Percentiles rank a stretch among this genome's conserved stretches.
Evolutionary conservation across 2,329 filamentous ascomycete species (phyloP).

Genomic region (Cercospora sp.): DNA sequence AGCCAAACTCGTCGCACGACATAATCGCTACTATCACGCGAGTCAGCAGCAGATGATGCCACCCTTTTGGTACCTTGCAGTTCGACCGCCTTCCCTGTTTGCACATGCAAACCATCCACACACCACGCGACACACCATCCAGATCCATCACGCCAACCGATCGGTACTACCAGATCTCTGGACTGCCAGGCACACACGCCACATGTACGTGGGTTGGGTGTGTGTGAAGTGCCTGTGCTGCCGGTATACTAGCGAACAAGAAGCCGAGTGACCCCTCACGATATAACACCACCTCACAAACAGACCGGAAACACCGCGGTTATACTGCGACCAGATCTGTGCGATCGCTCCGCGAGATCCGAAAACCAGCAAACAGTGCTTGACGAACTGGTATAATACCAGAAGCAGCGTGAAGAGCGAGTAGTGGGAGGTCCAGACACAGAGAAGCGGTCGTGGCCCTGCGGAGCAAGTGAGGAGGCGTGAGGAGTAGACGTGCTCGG

Average conservation of each 20-base stretch:
- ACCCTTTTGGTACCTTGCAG: slow-evolving; percentile 6
- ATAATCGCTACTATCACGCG: neutral
- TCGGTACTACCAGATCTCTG: slow-evolving; percentile 3
- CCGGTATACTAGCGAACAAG: slow-evolving; percentile 1
- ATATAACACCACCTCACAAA: neutral
- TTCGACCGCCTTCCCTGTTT: neutral
- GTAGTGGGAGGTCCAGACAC: neutral
- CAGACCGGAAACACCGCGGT: neutral
- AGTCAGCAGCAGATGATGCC: slow-evolving; percentile 1
- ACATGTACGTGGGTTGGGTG: neutral
- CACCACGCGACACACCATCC: neutral
- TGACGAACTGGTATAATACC: neutral
- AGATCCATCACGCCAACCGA: slow-evolving; percentile 4
- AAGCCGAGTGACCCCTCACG: slow-evolving; percentile 6
- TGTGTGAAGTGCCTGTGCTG: slow-evolving; percentile 4
- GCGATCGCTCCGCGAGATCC: neutral
- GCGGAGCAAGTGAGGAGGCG: slow-evolving; percentile 10
- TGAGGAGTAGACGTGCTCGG: slow-evolving; percentile 2
- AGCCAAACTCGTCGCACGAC: neutral
- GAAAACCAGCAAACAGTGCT: neutral
- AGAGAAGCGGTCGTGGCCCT: neutral
- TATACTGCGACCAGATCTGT: neutral
- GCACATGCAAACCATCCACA: neutral
- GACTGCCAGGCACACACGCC: neutral
- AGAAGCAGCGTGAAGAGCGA: neutral